Evolutionary conservation across 1,139 yeast species (phyloP).

Genomic region (Debaryomyces subglobosus): DNA sequence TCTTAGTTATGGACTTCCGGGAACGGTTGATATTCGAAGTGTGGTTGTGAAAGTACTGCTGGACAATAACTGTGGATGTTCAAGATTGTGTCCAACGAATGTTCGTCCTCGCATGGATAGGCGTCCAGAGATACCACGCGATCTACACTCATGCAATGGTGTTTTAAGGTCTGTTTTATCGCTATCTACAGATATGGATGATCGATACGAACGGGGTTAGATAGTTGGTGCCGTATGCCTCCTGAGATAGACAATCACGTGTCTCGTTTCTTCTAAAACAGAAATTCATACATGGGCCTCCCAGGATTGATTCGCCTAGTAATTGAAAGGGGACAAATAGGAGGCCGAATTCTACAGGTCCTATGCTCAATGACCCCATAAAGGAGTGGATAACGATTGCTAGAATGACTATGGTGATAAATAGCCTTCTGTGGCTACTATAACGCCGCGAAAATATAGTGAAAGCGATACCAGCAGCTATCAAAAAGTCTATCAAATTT

Average conservation of each 20-base stretch:
- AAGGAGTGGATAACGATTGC: background rate
- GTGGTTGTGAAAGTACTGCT: background rate
- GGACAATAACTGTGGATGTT: too few relatives aligned
- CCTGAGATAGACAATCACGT: background rate
- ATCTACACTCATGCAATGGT: background rate
- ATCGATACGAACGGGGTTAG: background rate
- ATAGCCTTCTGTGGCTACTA: background rate
- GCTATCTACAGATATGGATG: background rate
- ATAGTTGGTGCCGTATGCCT: background rate
- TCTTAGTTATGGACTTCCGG: background rate
- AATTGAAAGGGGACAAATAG: background rate
- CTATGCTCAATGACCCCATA: background rate
- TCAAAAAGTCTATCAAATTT: background rate
- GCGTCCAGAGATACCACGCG: background rate
- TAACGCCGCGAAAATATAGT: background rate
- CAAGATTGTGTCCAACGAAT: background rate
- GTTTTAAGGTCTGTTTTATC: background rate
- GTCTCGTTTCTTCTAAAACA: background rate
- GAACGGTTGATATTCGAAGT: background rate
- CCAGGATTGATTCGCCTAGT: background rate
- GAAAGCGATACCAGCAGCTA: background rate
- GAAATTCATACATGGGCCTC: background rate
- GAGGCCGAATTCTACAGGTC: background rate
- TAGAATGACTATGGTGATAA: background rate
- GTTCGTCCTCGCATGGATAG: too few relatives aligned